Percentiles rank a stretch among this genome's conserved stretches.
phyloP scores from a whole-genome alignment of 1,284 basidiomycete species.

The Moniliella sp. region DNA sequence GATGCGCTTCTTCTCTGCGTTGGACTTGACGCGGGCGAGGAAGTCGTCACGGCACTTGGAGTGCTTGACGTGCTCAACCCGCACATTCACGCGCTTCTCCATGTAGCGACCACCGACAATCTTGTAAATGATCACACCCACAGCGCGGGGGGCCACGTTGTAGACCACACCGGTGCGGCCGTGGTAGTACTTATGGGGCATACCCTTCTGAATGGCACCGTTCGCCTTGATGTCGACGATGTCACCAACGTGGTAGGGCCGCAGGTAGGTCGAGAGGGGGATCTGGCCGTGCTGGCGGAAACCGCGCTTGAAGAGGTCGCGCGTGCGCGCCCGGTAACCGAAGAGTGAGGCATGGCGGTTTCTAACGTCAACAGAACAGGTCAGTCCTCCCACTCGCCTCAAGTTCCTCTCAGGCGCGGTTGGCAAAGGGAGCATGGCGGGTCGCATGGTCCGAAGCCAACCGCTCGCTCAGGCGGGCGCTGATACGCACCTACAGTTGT shows the following conservation, averaged over 20 bases:
- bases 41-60: slow-evolving; percentile 98
- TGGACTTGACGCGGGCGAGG: slow-evolving; percentile 79
- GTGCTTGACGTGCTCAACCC: slow-evolving; percentile 90
- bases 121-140: slow-evolving; percentile 93
- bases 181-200: slow-evolving; percentile 66
- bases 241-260: slow-evolving; percentile 81
- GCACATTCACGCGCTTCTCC: slow-evolving; percentile 97
- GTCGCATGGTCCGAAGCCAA: no score
- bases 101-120: slow-evolving; percentile 95
- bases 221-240: slow-evolving; percentile 99
- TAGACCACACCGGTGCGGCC: slow-evolving; percentile 92
- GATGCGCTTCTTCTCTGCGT: slow-evolving; percentile 64
- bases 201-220: slow-evolving; percentile 94
- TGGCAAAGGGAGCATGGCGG: no score
- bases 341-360: slow-evolving; percentile 99
- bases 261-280: slow-evolving; percentile 76
- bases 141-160: slow-evolving; percentile 88
- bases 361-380: no score
- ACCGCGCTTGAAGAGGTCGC: slow-evolving; percentile 62
- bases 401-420: no score
- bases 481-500: no score
- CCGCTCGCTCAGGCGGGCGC: no score
- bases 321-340: slow-evolving; percentile 98
- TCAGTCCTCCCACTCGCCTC: no score
- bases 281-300: slow-evolving; percentile 65